Evolutionary conservation across 2,329 filamentous ascomycete genomes (phyloP), one percentile per base, ranked within the genome.

Genomic region (Hypocreales sp.): DNA sequence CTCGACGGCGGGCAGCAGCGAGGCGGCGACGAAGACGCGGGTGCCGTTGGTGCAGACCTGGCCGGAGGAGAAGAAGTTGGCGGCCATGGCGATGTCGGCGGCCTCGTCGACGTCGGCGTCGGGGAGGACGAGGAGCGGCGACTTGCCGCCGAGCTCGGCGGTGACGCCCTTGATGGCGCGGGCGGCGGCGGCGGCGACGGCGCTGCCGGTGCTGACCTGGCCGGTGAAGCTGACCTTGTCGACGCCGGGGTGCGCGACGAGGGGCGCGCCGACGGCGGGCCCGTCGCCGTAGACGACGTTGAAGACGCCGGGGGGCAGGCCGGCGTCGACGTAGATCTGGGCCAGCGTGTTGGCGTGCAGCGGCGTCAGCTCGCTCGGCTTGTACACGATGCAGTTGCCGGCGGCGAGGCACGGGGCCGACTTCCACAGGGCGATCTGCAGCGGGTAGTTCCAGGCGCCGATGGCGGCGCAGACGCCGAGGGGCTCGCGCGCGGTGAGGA

Each of bases 31-130:
- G 47, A 92, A 92, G 19, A 92, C 83, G 8, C 84, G 67, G 1
- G 84, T 92, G 26, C 84, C 84, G 48, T 92, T 92, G 27, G 84
- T 92, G 64, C 84, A 93, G 27, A 92, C 83, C 53, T 93, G 84
- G 17, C 84, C 84, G 0, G 79, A 80, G 38, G 78, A 84, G 62
- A 80, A 92, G 58, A 92, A 92, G 53, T 92, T 92, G 41, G 83
- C 84, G 63, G 92, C 82, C 78, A 92, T 86, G 36, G 82, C 83
- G 17, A 81, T 79, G 43, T 92, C 77, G 19, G 82, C 84, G n/a
- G 84, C 84, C 41, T 72, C 70, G 24, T 81, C 74, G 13, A 87
- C 51, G 27, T 82, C 71, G 11, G 79, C 79, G 43, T 92, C 83
- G 1, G 80, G 79, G 1, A 92, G 69, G 25, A 93, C 64, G 27